Evolutionary conservation across 805 yeast species (phyloP).

Genomic region (Starmera caribaea): DNA sequence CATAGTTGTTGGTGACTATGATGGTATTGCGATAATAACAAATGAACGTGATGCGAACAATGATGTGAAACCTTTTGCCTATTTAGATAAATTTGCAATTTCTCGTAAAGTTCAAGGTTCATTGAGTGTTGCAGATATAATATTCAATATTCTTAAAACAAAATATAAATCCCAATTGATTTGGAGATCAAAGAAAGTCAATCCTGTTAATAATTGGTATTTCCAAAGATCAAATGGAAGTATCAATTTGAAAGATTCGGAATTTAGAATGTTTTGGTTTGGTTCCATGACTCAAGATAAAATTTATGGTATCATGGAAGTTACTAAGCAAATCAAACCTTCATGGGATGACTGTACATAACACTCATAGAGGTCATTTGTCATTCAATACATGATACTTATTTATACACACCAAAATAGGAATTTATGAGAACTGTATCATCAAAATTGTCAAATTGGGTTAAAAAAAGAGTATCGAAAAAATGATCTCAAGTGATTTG

Average conservation of each 20-base stretch:
- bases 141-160: conserved; percentile 69
- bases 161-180: conserved; percentile 63
- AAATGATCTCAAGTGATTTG: too few relatives aligned
- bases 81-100: conserved; percentile 92
- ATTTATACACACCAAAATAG: too few relatives aligned
- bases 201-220: conserved; percentile 97
- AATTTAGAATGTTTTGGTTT: conserved; percentile 37
- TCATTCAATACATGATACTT: too few relatives aligned
- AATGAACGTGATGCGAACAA: conserved; percentile 42
- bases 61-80: conserved; percentile 40
- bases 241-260: conserved; percentile 30
- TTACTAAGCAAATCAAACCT: conserved; percentile 50
- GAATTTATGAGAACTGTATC: too few relatives aligned
- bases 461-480: too few relatives aligned
- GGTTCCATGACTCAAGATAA: conserved; percentile 25
- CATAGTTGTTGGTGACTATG: conserved; percentile 87
- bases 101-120: conserved; percentile 78
- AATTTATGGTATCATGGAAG: conserved; percentile 36
- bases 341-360: conserved; percentile 24
- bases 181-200: conserved; percentile 82
- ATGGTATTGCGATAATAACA: conserved; percentile 89
- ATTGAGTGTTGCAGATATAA: conserved; percentile 87
- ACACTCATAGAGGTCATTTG: too few relatives aligned
- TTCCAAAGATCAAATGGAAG: conserved; percentile 83
- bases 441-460: too few relatives aligned